Conservation (phyloP, 2,329 filamentous ascomycete genomes). For the Venturia oleaginea region DNA sequence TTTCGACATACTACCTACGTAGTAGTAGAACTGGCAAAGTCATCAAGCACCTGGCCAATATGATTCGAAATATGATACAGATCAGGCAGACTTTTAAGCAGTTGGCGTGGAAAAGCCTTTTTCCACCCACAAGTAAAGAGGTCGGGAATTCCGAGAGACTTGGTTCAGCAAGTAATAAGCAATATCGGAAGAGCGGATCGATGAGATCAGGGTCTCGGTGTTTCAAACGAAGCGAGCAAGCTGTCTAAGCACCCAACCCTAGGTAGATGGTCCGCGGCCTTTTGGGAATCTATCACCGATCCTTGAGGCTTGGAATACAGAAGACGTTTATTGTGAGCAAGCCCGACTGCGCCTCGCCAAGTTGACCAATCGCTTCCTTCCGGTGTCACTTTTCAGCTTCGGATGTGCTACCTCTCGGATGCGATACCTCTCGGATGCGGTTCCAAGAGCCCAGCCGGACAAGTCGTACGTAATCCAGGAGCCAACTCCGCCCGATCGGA, state of each 20-base stretch:
- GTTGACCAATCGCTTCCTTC: not conserved
- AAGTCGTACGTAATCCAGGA: not conserved
- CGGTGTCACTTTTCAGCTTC: not conserved
- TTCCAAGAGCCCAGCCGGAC: not conserved
- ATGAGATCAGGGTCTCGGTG: not conserved
- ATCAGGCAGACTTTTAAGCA: not conserved
- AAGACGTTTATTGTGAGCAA: not conserved
- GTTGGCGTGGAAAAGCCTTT: not conserved
- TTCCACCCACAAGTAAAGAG: not conserved
- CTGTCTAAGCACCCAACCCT: too few relatives aligned
- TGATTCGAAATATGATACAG: not conserved
- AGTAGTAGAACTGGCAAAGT: too few relatives aligned
- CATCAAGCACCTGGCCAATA: too few relatives aligned
- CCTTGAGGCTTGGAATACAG: not conserved
- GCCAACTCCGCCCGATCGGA: not conserved
- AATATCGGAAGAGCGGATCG: not conserved
- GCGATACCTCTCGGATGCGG: not conserved
- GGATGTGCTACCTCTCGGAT: not conserved
- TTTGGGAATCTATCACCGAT: not conserved
- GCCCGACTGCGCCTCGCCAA: slow-evolving; percentile 1
- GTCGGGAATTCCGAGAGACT: not conserved
- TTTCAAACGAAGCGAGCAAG: not conserved
- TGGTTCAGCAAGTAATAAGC: too few relatives aligned
- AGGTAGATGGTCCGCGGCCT: not conserved
- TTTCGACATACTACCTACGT: too few relatives aligned